A percentile compares a stretch with the other conserved stretches of the same genome.
These are phyloP conservation scores for Aspergillus coremiiformis DNA, from an alignment of 495 filamentous ascomycete genomes.

Conservation along the genomic window DNA sequence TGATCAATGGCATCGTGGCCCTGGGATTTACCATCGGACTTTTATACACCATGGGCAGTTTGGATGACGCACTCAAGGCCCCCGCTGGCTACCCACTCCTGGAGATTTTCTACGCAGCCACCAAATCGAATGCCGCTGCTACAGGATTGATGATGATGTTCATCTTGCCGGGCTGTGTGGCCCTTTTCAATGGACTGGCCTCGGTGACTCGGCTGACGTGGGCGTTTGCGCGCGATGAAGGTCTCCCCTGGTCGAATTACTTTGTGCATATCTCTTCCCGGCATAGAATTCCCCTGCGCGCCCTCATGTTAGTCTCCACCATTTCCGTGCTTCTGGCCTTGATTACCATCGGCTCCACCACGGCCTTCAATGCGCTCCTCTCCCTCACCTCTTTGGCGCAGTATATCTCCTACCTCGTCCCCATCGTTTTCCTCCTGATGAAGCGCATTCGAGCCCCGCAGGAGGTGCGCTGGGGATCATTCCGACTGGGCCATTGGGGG, in stretches of 20 bases:
- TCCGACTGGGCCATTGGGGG: slow-evolving; percentile 27
- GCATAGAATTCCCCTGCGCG: slow-evolving; percentile 41
- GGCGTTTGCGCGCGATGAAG: slow-evolving; percentile 55
- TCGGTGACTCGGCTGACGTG: slow-evolving; percentile 48
- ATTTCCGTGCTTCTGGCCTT: slow-evolving; percentile 36
- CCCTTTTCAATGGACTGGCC: slow-evolving; percentile 33
- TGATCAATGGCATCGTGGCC: neutral
- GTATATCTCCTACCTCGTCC: slow-evolving; percentile 47
- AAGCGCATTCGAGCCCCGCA: slow-evolving; percentile 19
- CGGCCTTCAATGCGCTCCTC: slow-evolving; percentile 44
- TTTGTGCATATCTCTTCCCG: slow-evolving; percentile 37
- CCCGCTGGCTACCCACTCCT: neutral
- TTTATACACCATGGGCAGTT: neutral
- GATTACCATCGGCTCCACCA: slow-evolving; percentile 43
- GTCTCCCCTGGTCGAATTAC: slow-evolving; percentile 47
- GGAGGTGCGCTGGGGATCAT: slow-evolving; percentile 25
- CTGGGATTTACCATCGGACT: neutral
- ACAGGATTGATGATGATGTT: neutral
- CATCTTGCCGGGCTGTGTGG: neutral
- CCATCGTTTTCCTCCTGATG: slow-evolving; percentile 33
- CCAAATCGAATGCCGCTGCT: neutral
- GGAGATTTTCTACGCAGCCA: neutral
- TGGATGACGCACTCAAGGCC: neutral
- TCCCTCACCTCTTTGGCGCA: slow-evolving; percentile 41
- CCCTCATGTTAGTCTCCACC: slow-evolving; percentile 36